phyloP scores from a whole-genome alignment of 805 yeast species.

The Metschnikowia lochheadii region DNA sequence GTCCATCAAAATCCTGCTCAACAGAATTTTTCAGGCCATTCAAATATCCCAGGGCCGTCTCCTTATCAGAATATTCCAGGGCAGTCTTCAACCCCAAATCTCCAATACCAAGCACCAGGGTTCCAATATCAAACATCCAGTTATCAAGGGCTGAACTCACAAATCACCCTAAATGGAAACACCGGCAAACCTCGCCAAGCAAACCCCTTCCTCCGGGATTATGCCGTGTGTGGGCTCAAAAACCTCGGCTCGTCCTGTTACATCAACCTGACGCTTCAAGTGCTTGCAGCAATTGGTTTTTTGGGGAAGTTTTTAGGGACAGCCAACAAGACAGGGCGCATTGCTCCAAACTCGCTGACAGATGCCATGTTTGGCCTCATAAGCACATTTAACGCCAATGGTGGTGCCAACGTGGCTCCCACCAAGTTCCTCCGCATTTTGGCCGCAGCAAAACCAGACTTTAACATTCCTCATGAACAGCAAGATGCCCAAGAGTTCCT shows the following conservation, averaged over 20 bases:
- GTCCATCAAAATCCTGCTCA: too few species aligned
- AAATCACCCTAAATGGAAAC: neutral
- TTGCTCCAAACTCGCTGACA: slow-evolving; percentile 27
- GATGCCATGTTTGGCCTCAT: slow-evolving; percentile 53
- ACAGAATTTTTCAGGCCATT: too few species aligned
- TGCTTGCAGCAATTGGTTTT: slow-evolving; percentile 51
- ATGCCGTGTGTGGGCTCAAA: slow-evolving; percentile 56
- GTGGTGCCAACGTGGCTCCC: slow-evolving; percentile 62
- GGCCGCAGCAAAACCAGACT: slow-evolving; percentile 56
- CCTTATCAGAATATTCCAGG: too few species aligned
- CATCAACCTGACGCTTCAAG: slow-evolving; percentile 69
- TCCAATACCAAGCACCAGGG: neutral
- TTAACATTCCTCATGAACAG: slow-evolving; percentile 67
- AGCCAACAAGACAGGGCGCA: slow-evolving; percentile 13
- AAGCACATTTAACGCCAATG: slow-evolving; percentile 53
- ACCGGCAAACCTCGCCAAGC: neutral
- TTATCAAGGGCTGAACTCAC: neutral
- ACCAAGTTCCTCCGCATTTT: slow-evolving; percentile 55
- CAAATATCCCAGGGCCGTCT: too few species aligned
- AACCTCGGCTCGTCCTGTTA: slow-evolving; percentile 76
- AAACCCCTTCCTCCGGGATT: slow-evolving; percentile 27
- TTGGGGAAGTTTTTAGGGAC: slow-evolving; percentile 49
- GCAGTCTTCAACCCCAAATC: too few species aligned
- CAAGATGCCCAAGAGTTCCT: slow-evolving; percentile 81
- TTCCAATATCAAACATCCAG: too few species aligned